These are phyloP conservation scores for Apiotrichum akiyoshidainum DNA, from an alignment of 1,284 basidiomycete genomes.

Conservation along the genomic window DNA sequence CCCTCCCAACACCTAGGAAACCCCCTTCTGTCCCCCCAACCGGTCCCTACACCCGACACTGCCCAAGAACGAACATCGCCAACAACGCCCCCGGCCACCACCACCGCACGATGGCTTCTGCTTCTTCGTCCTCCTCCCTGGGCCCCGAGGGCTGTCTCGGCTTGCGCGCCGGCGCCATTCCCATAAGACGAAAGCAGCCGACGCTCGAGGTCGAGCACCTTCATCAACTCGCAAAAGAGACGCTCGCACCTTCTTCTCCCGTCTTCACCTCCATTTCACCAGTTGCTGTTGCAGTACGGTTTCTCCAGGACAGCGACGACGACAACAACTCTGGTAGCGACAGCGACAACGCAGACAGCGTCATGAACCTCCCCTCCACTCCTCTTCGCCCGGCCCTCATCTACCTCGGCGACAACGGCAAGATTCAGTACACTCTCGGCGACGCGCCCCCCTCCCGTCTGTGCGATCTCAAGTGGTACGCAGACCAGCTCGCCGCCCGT, in stretches of 20 bases:
- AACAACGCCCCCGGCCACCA: too few relatives aligned
- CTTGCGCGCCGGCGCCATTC: too few relatives aligned
- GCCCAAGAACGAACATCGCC: too few relatives aligned
- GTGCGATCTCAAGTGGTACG: conserved; percentile 1
- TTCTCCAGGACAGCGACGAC: not conserved
- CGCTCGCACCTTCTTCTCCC: not conserved
- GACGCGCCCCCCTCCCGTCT: not conserved
- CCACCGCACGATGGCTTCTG: too few relatives aligned
- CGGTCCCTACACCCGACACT: too few relatives aligned
- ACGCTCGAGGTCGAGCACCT: not conserved
- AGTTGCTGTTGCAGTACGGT: not conserved
- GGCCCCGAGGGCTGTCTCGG: too few relatives aligned
- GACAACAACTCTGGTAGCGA: not conserved
- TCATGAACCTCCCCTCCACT: not conserved
- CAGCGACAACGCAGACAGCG: not conserved
- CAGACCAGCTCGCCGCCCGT: not conserved
- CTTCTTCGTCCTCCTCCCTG: too few relatives aligned
- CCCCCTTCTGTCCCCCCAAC: too few relatives aligned
- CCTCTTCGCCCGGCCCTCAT: not conserved
- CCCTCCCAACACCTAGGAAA: too few relatives aligned
- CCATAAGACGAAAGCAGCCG: not conserved
- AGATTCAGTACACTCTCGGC: not conserved
- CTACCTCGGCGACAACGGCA: not conserved
- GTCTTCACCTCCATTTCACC: not conserved
- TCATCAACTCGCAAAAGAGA: not conserved